Base-by-base conservation (phyloP, 352 stramenopile species). In the Aphanomyces stellatus region DNA sequence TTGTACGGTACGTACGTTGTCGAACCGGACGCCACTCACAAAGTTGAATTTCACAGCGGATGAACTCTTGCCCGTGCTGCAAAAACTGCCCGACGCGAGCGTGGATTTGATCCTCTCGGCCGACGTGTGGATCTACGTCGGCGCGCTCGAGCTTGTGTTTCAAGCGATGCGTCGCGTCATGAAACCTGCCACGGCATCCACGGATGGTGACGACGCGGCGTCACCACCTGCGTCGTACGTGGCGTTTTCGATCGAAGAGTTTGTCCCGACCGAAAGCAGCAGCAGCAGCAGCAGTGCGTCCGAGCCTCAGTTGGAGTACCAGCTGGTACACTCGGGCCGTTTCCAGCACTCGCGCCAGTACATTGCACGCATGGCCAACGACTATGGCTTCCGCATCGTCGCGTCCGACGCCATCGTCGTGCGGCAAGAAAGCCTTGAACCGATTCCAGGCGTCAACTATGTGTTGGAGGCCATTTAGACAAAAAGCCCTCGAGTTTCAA, bases 81-180 rank as follows among this genome's bases (percentile, higher is more conserved):
- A 70, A 8, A 69, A 72, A 19, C 76, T 83, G 35, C 35, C 51
- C 1, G 71, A 87, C 43, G 65, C 33, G 27, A 78, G 73, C 13
- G 64, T 91, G 30, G 73, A 91, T 46, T 72, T 93, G 10, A 71
- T 93, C 30, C 79, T 93, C 43, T 86, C 84, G 0, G 84, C 82
- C 19, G 84, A 93, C 57, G 84, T 93, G n/a, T 93, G 84, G 84
- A 93, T 93, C 67, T 93, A 93, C 51, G 82, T 93, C n/a, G 84
- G 84, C 10, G 79, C 72, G 4, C 69, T 93, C 22, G 81, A 88
- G 17, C 49, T 77, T 37, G 81, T 90, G 24, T 90, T 91, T 37
- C 53, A 62, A 3, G 28, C 87, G 8, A 79, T 73, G 51, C 65
- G 65, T 10, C 72, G 65, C 7, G 87, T 88, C 61, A 74, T 93